A percentile compares a stretch with the other conserved stretches of the same genome.
Evolutionary conservation across 2,329 filamentous ascomycete species (phyloP).

Genomic region (Paraconiothyrium sp.): DNA sequence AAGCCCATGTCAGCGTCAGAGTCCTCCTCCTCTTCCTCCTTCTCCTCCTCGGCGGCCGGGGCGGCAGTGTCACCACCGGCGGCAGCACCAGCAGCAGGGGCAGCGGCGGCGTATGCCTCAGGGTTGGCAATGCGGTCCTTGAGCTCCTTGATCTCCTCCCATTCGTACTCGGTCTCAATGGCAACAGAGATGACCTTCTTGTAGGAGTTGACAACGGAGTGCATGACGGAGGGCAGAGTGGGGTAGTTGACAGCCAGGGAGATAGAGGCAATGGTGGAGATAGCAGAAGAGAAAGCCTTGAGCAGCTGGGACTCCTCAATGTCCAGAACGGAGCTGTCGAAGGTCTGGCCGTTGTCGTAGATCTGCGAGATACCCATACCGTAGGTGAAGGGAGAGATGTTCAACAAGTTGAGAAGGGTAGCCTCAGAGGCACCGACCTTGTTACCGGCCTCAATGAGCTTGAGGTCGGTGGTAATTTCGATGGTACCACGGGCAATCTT

Average conservation of each 20-base stretch:
- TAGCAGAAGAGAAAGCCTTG: constrained; percentile 79
- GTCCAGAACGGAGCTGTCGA: constrained; percentile 86
- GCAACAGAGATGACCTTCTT: constrained; percentile 95
- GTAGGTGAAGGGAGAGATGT: constrained; percentile 85
- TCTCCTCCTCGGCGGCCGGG: constrained; percentile 54
- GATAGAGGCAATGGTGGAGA: constrained; percentile 86
- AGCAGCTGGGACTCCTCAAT: constrained; percentile 95
- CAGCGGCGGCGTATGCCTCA: constrained; percentile 89
- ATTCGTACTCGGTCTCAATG: constrained; percentile 88
- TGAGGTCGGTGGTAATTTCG: constrained; percentile 97
- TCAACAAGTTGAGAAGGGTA: constrained; percentile 98
- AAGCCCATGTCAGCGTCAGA: constrained; percentile 65
- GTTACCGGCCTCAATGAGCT: constrained; percentile 90
- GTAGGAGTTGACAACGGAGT: constrained; percentile 97
- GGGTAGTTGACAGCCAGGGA: constrained; percentile 95
- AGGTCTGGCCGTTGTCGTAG: constrained; percentile 96
- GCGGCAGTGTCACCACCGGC: constrained; percentile 57
- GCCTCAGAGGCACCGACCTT: constrained; percentile 99
- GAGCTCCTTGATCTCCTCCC: constrained; percentile 95
- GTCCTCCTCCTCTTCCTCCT: constrained; percentile 63
- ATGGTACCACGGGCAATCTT: constrained; percentile 99
- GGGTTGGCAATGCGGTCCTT: constrained; percentile 99
- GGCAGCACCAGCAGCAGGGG: constrained; percentile 68
- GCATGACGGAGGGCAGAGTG: constrained; percentile 93
- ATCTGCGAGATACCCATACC: constrained; percentile 96